Evolutionary conservation across 441 rosid genomes (phyloP).

Genomic region (Mallotus repandus): DNA sequence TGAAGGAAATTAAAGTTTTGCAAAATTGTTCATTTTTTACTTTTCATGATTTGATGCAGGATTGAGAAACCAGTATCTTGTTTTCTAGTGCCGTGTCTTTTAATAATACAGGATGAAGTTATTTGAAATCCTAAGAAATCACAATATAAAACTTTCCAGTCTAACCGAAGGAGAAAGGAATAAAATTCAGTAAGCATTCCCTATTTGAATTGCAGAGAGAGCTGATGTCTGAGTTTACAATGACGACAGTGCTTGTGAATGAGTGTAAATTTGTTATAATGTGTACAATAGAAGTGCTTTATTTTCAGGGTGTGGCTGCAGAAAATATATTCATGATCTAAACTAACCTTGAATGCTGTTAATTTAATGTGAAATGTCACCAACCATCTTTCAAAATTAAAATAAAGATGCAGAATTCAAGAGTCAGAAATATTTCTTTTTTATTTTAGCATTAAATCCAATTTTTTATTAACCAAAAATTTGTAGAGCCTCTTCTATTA

Average conservation of each 20-base stretch:
- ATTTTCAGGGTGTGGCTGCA: not conserved
- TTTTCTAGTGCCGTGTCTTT: slow-evolving; percentile 46
- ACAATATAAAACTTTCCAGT: slow-evolving; percentile 40
- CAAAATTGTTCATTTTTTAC: slow-evolving; percentile 35
- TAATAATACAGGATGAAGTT: slow-evolving; percentile 48
- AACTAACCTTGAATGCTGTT: not conserved
- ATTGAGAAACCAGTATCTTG: slow-evolving; percentile 41
- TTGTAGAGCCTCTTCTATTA: too few species aligned
- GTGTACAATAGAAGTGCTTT: not conserved
- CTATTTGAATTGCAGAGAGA: slow-evolving; percentile 69
- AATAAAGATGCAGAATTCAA: too few species aligned
- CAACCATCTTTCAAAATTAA: not conserved
- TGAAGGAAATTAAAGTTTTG: slow-evolving; percentile 15
- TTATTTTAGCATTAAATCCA: too few species aligned
- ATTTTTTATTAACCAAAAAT: too few species aligned
- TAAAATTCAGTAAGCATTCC: slow-evolving; percentile 50
- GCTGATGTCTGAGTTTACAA: slow-evolving; percentile 7
- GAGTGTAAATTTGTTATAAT: not conserved
- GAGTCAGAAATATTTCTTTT: too few species aligned
- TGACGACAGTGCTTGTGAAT: not conserved
- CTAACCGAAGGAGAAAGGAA: slow-evolving; percentile 40
- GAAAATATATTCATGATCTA: not conserved
- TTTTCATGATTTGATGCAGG: slow-evolving; percentile 57
- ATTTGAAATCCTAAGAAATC: slow-evolving; percentile 36
- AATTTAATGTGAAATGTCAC: not conserved